These are phyloP conservation scores for Linnemannia exigua DNA, from an alignment of 192 early-diverging fungal genomes.

Conservation along the genomic window DNA sequence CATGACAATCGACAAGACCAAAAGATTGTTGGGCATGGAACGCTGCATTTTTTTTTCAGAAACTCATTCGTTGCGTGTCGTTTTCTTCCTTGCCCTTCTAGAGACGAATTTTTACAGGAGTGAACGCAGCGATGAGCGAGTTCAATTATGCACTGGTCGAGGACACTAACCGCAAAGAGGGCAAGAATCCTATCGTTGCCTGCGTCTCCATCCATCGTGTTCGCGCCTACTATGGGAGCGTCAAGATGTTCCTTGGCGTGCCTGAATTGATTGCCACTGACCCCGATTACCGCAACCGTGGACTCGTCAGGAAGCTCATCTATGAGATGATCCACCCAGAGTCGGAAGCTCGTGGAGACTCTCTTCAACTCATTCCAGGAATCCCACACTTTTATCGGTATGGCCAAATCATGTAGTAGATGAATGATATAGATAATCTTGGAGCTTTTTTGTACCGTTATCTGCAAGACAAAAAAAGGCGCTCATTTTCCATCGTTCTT, in stretches of 20 bases:
- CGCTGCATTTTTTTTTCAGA: background rate
- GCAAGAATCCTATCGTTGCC: slow-evolving; percentile 37
- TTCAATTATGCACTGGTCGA: slow-evolving; percentile 39
- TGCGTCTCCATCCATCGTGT: slow-evolving; percentile 33
- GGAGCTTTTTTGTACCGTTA: background rate
- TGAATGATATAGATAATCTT: background rate
- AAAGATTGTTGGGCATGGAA: background rate
- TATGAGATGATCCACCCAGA: slow-evolving; percentile 48
- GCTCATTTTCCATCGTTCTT: too few species aligned
- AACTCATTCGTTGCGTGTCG: background rate
- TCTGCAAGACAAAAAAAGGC: background rate
- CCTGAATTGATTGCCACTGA: slow-evolving; percentile 37
- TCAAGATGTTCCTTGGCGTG: slow-evolving; percentile 25
- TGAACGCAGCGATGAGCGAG: slow-evolving; percentile 30
- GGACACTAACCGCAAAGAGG: slow-evolving; percentile 11
- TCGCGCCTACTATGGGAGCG: slow-evolving; percentile 21
- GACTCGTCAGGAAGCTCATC: slow-evolving; percentile 18
- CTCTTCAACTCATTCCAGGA: slow-evolving; percentile 31
- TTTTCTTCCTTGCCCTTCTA: background rate
- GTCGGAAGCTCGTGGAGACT: slow-evolving; percentile 36
- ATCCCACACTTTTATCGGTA: slow-evolving; percentile 52
- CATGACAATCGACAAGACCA: background rate
- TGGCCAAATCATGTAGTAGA: too few species aligned
- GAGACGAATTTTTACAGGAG: slow-evolving; percentile 32
- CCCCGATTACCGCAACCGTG: slow-evolving; percentile 26